Evolutionary conservation across 805 yeast genomes (phyloP), one percentile per base, ranked within the genome.

Genomic region (Sugiyamaella boreocaroliniensis): DNA sequence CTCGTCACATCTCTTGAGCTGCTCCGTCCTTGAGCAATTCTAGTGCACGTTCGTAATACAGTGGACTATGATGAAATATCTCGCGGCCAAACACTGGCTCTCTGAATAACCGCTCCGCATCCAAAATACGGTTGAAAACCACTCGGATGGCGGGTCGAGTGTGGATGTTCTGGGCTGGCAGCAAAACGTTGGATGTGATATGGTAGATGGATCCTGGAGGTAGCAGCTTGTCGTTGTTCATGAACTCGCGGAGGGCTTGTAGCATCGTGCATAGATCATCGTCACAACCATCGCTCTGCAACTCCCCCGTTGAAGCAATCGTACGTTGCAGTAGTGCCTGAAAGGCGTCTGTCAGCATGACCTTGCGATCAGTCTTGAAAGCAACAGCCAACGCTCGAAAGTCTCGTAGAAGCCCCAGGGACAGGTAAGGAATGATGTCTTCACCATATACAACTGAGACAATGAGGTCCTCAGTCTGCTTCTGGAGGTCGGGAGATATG

Each of bases 201-300:
- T 66, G 68, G 48, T 64, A 66, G 10, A 67, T 62, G n/a, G 60
- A 60, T 1, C 71, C 71, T 0, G 71, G 71, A 5, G 71, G 70
- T 1, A 65, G 62, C 11, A 67, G 61, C 52, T 67, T 67, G 49
- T 67, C 70, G 49, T 57, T 57, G 37, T 57, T 57, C 71, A 67
- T 67, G 12, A 53, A 56, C 4, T 55, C 58, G 5, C 70, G 57
- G 11, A 67, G 29, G n/a, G 59, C 59, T 45, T 58, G 55, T n/a
- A 67, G 54, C 34, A 64, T 59, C 7, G 57, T 46, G 61, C 60
- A 59, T 15, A 64, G 55, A 40, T 62, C 63, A 26, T 63, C 66
- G n/a, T 16, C n/a, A 15, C 15, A 15, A 16, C 54, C 54, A 20
- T 64, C 64, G 15, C 57, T 57, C 47, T 58, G 55, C 49, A 66